phyloP scores from a whole-genome alignment of 306 rosid genomes.

The Canavalia gladiata region DNA sequence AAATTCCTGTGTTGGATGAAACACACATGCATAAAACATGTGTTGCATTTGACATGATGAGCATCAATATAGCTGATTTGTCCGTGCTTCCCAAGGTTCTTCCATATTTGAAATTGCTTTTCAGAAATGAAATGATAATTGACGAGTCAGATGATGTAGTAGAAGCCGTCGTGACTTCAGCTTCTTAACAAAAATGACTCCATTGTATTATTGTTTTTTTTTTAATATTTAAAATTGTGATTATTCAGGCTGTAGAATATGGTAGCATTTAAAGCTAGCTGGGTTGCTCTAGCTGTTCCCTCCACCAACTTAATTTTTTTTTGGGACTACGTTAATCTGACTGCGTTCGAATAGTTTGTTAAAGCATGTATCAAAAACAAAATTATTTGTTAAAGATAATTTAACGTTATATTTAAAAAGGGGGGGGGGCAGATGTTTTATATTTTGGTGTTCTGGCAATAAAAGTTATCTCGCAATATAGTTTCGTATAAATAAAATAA shows the following conservation, averaged over 20 bases:
- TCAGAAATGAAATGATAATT: conserved; percentile 69
- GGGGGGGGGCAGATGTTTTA: not conserved
- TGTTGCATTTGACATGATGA: conserved; percentile 95
- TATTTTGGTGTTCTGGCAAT: not conserved
- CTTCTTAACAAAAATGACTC: conserved; percentile 39
- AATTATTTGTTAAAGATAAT: not conserved
- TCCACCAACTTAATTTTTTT: not conserved
- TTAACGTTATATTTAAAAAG: not conserved
- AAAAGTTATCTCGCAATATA: not conserved
- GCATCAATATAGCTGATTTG: conserved; percentile 87
- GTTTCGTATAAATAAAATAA: not conserved
- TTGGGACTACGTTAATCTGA: not conserved
- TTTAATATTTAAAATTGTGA: conserved; percentile 28
- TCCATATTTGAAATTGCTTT: conserved; percentile 88
- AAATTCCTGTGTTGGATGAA: conserved; percentile 84
- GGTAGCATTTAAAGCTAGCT: conserved; percentile 19
- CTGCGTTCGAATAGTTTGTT: not conserved
- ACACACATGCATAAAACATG: conserved; percentile 85
- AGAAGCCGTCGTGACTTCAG: conserved; percentile 49
- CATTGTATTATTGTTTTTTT: not conserved
- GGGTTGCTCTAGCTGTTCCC: not conserved
- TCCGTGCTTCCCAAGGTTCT: conserved; percentile 80
- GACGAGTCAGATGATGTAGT: conserved; percentile 72
- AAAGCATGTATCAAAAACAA: not conserved
- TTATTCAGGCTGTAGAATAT: conserved; percentile 28